These are phyloP conservation scores for Oligophagozyma castellii DNA, from an alignment of 1,139 yeast genomes.

Conservation along the genomic window DNA sequence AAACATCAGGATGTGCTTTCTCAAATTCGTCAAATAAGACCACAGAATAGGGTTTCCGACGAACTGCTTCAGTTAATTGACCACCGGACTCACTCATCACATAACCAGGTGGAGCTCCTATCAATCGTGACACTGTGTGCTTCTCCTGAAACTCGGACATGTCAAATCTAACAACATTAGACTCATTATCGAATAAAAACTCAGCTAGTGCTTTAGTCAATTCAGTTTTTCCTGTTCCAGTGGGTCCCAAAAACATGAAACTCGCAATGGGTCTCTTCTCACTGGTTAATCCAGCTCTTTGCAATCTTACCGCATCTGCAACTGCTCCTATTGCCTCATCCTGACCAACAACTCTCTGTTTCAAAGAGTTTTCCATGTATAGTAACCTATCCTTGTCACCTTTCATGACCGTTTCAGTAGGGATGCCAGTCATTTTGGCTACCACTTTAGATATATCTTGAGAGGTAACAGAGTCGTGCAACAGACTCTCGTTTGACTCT, in stretches of 20 bases:
- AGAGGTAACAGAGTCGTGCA: constrained; percentile 87
- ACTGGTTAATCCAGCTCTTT: constrained; percentile 90
- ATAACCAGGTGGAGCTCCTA: constrained; percentile 97
- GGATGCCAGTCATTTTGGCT: constrained; percentile 91
- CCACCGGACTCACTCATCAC: constrained; percentile 92
- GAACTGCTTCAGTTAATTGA: constrained; percentile 88
- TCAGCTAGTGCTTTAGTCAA: constrained; percentile 85
- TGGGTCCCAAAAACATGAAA: constrained; percentile 91
- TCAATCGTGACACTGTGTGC: constrained; percentile 75
- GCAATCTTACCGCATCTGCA: constrained; percentile 88
- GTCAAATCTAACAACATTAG: constrained; percentile 79
- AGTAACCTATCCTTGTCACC: constrained; percentile 88
- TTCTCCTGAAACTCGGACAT: constrained; percentile 97
- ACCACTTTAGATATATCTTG: constrained; percentile 90
- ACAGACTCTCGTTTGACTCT: constrained; percentile 26
- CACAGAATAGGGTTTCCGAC: constrained; percentile 89
- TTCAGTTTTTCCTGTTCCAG: constrained; percentile 97
- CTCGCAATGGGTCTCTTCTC: constrained; percentile 93
- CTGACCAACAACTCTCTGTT: constrained; percentile 80
- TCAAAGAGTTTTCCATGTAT: constrained; percentile 71
- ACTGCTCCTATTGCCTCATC: constrained; percentile 86
- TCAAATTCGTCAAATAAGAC: constrained; percentile 92
- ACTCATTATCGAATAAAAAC: constrained; percentile 78
- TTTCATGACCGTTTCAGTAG: constrained; percentile 78
- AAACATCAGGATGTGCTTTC: constrained; percentile 89